These are phyloP conservation scores for Ogataea populi-albae DNA, from an alignment of 805 yeast genomes.

Conservation along the genomic window DNA sequence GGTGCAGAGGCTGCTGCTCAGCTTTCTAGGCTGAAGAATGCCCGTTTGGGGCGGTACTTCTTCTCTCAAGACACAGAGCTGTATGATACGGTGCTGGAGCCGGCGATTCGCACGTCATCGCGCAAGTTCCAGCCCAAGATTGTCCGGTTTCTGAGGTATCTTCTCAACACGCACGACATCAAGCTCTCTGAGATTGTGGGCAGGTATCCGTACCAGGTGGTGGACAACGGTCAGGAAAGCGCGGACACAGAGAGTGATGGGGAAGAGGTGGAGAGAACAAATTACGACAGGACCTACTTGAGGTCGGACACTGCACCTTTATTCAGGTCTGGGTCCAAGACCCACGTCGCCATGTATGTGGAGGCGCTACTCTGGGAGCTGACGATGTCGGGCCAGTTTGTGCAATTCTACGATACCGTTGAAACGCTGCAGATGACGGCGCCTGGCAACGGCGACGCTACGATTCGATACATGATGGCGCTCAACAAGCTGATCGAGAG, in stretches of 20 bases:
- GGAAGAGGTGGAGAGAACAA: constrained; percentile 10
- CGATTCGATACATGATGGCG: constrained; percentile 35
- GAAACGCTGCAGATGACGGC: constrained; percentile 39
- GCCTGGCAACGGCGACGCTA: constrained; percentile 43
- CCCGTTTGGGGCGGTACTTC: constrained; percentile 1
- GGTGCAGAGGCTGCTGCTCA: neutral
- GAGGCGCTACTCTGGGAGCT: constrained; percentile 42
- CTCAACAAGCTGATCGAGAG: constrained; percentile 23
- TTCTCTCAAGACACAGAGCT: neutral
- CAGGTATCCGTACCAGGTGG: constrained; percentile 21
- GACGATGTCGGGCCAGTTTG: constrained; percentile 35
- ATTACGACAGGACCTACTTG: constrained; percentile 9
- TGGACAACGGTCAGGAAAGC: constrained; percentile 13
- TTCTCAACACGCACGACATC: constrained; percentile 14
- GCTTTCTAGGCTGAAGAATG: constrained; percentile 3
- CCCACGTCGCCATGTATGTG: constrained; percentile 40
- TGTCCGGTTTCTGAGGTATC: constrained; percentile 15
- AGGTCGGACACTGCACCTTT: constrained; percentile 15
- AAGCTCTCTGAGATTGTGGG: constrained; percentile 10
- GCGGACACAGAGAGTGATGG: constrained; percentile 3
- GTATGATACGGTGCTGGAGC: neutral
- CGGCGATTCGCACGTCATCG: constrained; percentile 4
- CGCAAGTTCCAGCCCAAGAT: constrained; percentile 15
- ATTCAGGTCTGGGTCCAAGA: constrained; percentile 33
- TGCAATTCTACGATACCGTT: constrained; percentile 33